Evolutionary conservation across 768 basidiomycete species (phyloP).

Genomic region (Boletales sp.): DNA sequence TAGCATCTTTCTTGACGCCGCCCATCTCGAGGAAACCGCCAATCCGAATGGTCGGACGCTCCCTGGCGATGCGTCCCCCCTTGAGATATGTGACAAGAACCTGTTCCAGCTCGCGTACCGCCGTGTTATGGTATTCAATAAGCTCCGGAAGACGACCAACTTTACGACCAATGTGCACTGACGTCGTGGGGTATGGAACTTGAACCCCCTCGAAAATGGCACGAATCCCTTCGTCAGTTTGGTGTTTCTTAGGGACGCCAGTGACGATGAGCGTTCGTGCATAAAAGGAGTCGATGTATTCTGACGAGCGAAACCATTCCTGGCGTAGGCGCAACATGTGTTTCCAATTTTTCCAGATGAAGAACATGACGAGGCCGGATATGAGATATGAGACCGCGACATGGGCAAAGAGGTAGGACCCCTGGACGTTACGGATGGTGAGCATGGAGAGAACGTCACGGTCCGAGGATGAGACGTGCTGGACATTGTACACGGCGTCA

Average conservation of each 20-base stretch:
- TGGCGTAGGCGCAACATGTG: conserved; percentile 76
- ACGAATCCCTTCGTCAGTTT: conserved; percentile 82
- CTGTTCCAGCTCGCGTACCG: conserved; percentile 90
- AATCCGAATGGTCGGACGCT: conserved; percentile 74
- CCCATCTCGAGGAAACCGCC: conserved; percentile 83
- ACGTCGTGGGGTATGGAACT: conserved; percentile 88
- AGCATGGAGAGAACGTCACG: conserved; percentile 73
- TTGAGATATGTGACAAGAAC: conserved; percentile 90
- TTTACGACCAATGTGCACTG: conserved; percentile 83
- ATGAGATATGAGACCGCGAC: conserved; percentile 81
- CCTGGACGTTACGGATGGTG: conserved; percentile 81
- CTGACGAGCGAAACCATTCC: conserved; percentile 86
- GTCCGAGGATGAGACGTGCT: conserved; percentile 45
- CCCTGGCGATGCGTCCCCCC: conserved; percentile 71
- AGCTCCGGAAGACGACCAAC: conserved; percentile 87
- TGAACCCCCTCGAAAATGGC: conserved; percentile 69
- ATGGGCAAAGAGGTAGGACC: conserved; percentile 75
- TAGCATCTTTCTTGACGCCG: conserved; percentile 84
- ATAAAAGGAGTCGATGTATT: conserved; percentile 88
- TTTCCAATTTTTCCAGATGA: conserved; percentile 72
- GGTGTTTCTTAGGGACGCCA: conserved; percentile 73
- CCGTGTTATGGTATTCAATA: conserved; percentile 87
- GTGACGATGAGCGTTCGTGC: conserved; percentile 86
- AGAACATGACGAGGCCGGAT: conserved; percentile 66
- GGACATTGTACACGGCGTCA: conserved; percentile 81